Conservation (phyloP, 176 grass and related monocot genomes). For the Ampelocalamus luodianensis region DNA sequence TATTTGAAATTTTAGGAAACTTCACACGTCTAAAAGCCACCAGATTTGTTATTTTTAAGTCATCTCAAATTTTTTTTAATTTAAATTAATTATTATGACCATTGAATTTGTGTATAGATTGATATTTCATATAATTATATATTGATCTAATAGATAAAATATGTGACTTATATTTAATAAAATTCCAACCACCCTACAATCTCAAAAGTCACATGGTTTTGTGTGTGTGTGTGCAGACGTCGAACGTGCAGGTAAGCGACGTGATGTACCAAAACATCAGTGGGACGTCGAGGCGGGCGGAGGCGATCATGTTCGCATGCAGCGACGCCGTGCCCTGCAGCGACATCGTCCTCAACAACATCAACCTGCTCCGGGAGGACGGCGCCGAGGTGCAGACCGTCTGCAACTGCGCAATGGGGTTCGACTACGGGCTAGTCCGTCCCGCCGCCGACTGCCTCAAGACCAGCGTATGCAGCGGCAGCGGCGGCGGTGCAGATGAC, state of each 20-base stretch:
- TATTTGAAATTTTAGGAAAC: too few relatives aligned
- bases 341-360: constrained; percentile 75
- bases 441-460: constrained; percentile 82
- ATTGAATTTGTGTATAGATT: too few relatives aligned
- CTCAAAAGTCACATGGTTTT: too few relatives aligned
- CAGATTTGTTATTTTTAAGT: too few relatives aligned
- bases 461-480: constrained; percentile 48
- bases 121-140: too few relatives aligned
- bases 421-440: constrained; percentile 57
- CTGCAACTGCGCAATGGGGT: constrained; percentile 82
- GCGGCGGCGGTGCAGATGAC: not conserved
- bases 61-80: too few relatives aligned
- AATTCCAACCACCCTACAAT: too few relatives aligned
- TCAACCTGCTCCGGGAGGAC: constrained; percentile 55
- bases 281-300: constrained; percentile 54
- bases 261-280: constrained; percentile 73
- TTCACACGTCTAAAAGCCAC: too few relatives aligned
- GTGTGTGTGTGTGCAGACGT: constrained; percentile 18
- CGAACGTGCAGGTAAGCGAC: constrained; percentile 60
- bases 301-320: constrained; percentile 82
- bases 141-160: too few relatives aligned
- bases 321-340: constrained; percentile 80
- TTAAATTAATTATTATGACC: too few relatives aligned
- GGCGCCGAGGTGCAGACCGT: constrained; percentile 61
- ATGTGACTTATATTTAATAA: too few relatives aligned